Percentiles rank a stretch among this genome's conserved stretches.
phyloP scores from a whole-genome alignment of 192 early-diverging fungal species.

The Entomortierella parvispora region DNA sequence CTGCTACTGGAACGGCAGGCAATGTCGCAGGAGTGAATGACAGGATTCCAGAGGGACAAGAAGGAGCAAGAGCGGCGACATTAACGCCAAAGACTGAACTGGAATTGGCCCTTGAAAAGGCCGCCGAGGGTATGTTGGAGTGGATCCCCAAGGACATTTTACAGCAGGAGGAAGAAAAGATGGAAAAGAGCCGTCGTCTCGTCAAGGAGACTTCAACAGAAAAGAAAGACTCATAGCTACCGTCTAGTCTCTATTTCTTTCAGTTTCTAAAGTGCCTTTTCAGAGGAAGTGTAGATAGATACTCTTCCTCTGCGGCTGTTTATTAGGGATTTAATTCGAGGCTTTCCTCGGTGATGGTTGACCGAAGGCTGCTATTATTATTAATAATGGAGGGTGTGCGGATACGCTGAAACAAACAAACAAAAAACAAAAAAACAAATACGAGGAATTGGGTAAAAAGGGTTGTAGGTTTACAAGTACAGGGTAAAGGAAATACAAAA shows the following conservation, averaged over 20 bases:
- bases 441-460: not conserved
- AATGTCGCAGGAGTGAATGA: not conserved
- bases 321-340: not conserved
- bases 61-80: not conserved
- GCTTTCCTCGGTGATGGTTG: not conserved
- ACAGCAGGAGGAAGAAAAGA: conserved; percentile 54
- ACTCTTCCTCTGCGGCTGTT: not conserved
- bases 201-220: conserved; percentile 13
- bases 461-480: not conserved
- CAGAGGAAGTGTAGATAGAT: not conserved
- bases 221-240: not conserved
- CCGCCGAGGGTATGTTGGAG: conserved; percentile 57
- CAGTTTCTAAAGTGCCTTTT: not conserved
- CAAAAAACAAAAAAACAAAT: not conserved
- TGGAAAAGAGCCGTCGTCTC: conserved; percentile 26
- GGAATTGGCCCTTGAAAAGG: conserved; percentile 49
- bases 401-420: not conserved
- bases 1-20: not conserved
- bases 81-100: conserved; percentile 26
- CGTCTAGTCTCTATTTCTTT: too few species aligned
- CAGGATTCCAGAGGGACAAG: not conserved
- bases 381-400: too few species aligned
- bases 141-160: conserved; percentile 63
- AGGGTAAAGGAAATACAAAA: too few species aligned
- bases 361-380: not conserved